phyloP scores from a whole-genome alignment of 192 early-diverging fungal species.

The Coemansia biformis region DNA sequence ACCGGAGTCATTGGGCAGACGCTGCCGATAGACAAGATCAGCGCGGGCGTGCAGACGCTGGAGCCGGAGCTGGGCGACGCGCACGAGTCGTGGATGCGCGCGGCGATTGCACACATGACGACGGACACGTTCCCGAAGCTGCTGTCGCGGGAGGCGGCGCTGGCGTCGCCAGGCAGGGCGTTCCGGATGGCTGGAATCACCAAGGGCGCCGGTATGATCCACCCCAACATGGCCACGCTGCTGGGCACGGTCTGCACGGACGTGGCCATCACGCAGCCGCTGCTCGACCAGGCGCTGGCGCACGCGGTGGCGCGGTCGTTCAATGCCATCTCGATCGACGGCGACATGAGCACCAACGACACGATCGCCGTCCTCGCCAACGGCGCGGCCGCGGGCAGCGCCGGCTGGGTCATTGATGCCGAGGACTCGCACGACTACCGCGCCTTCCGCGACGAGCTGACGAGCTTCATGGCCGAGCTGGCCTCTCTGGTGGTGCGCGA shows the following conservation, averaged over 20 bases:
- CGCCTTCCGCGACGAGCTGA: constrained; percentile 67
- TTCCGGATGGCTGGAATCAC: constrained; percentile 86
- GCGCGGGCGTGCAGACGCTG: constrained; percentile 52
- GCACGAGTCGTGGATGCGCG: constrained; percentile 75
- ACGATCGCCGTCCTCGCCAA: constrained; percentile 88
- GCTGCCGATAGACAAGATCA: constrained; percentile 78
- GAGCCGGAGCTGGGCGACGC: constrained; percentile 41
- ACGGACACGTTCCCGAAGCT: constrained; percentile 98
- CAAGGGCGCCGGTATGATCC: constrained; percentile 98
- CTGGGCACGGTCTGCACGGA: constrained; percentile 86
- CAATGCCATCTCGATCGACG: constrained; percentile 93
- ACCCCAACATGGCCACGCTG: constrained; percentile 97
- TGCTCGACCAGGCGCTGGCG: constrained; percentile 66
- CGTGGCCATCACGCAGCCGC: constrained; percentile 55
- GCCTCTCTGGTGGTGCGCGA: constrained; percentile 88
- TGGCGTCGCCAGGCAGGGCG: constrained; percentile 23
- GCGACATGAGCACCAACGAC: constrained; percentile 97
- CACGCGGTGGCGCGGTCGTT: constrained; percentile 87
- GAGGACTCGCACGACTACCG: constrained; percentile 54
- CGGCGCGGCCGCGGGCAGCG: constrained; percentile 49
- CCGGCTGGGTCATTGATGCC: constrained; percentile 4
- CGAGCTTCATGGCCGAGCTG: constrained; percentile 78
- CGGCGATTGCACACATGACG: constrained; percentile 89
- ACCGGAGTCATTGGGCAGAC: constrained; percentile 96
- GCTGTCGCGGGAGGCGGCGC: constrained; percentile 52